Percentiles rank a stretch among this genome's conserved stretches.
Evolutionary conservation across 148 eudicot species (phyloP).

Genomic region (Limonium bicolor): DNA sequence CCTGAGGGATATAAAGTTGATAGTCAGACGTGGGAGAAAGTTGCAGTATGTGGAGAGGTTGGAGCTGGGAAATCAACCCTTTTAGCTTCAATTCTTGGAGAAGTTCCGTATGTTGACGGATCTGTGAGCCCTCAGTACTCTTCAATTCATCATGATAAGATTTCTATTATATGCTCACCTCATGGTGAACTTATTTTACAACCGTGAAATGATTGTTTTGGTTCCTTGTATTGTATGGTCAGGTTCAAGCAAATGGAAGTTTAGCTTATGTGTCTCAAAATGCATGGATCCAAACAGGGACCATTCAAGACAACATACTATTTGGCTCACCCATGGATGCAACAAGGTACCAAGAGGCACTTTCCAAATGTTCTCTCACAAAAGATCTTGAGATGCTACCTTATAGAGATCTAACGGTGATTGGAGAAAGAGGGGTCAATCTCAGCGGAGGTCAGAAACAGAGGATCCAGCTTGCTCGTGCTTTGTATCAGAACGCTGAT

Average conservation of each 20-base stretch:
- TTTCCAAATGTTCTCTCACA: conserved; percentile 6
- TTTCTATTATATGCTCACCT: background rate
- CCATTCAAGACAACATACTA: conserved; percentile 11
- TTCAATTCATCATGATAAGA: background rate
- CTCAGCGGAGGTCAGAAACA: conserved; percentile 19
- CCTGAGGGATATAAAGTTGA: conserved; percentile 1
- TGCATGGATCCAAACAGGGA: conserved; percentile 17
- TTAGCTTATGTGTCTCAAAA: conserved; percentile 14
- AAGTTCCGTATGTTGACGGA: conserved; percentile 7
- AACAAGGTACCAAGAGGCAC: conserved; percentile 10
- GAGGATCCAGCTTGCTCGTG: conserved; percentile 14
- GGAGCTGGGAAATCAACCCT: conserved; percentile 11
- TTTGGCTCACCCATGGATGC: conserved; percentile 12
- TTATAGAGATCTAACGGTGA: conserved; percentile 8
- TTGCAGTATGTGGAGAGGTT: conserved; percentile 13
- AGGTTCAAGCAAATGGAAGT: conserved; percentile 12
- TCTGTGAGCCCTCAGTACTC: background rate
- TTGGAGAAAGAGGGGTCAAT: conserved; percentile 19
- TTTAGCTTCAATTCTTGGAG: conserved; percentile 10
- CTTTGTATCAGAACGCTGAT: conserved; percentile 15
- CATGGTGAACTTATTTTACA: background rate
- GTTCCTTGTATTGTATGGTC: background rate
- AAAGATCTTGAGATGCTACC: conserved; percentile 17
- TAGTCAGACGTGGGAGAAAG: conserved; percentile 6
- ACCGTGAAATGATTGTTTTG: background rate